These are phyloP conservation scores for Penicillium concentricum DNA, from an alignment of 2,329 filamentous ascomycete genomes.

Conservation along the genomic window DNA sequence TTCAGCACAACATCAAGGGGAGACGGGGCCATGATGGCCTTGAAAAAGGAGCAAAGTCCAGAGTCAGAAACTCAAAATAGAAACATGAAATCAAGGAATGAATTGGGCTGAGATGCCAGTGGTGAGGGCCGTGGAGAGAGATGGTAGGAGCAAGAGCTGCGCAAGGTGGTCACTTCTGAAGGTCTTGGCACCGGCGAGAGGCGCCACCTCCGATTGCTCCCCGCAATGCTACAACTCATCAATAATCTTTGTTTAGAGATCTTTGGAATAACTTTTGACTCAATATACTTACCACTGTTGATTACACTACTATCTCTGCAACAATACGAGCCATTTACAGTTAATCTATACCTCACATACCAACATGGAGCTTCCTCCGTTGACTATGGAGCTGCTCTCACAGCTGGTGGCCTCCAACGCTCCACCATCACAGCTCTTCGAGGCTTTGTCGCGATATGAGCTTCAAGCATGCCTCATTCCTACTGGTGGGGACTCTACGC, in stretches of 20 bases:
- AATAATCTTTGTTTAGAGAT: not conserved
- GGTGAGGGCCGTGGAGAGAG: constrained; percentile 20
- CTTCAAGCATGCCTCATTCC: constrained; percentile 33
- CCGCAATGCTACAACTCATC: constrained; percentile 25
- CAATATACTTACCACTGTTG: not conserved
- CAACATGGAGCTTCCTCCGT: constrained; percentile 31
- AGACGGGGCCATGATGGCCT: constrained; percentile 48
- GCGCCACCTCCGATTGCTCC: constrained; percentile 32
- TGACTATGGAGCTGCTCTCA: constrained; percentile 33
- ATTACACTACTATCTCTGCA: not conserved
- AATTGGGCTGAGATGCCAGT: constrained; percentile 24
- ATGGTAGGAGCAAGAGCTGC: constrained; percentile 31
- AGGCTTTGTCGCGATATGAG: constrained; percentile 38
- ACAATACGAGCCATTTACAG: not conserved
- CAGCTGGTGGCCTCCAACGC: constrained; percentile 28
- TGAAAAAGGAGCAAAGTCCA: constrained; percentile 32
- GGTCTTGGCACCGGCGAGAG: constrained; percentile 38
- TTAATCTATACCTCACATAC: not conserved
- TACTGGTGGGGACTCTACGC: constrained; percentile 23
- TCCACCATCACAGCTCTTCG: constrained; percentile 36
- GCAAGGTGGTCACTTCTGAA: constrained; percentile 45
- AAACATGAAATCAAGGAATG: constrained; percentile 28
- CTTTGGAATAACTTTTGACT: not conserved
- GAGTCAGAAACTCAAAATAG: constrained; percentile 21
- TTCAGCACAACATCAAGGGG: constrained; percentile 64